Conservation (phyloP, 2,329 filamentous ascomycete species). For the Fonsecaea monophora region DNA sequence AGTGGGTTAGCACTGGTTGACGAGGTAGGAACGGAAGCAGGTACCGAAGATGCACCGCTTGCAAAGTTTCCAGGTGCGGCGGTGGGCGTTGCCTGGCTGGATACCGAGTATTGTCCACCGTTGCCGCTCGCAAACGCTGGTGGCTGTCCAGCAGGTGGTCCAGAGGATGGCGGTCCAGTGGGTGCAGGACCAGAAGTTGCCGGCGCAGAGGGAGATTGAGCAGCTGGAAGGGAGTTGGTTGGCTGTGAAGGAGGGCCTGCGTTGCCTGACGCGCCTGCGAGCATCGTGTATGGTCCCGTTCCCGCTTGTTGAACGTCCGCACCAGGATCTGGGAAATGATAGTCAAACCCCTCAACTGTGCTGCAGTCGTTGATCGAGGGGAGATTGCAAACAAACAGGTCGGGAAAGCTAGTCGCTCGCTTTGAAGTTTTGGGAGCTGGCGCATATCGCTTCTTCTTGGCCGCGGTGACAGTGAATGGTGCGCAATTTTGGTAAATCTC, state of each 20-base stretch:
- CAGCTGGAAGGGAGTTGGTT: conserved; percentile 19
- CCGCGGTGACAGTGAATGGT: conserved; percentile 68
- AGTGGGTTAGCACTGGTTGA: conserved; percentile 2
- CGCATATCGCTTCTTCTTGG: conserved; percentile 53
- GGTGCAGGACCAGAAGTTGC: background rate
- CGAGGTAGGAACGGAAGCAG: background rate
- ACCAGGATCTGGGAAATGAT: conserved; percentile 74
- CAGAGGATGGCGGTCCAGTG: conserved; percentile 11
- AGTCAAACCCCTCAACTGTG: conserved; percentile 62
- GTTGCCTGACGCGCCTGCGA: conserved; percentile 36
- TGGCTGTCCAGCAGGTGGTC: no score
- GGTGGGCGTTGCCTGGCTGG: conserved; percentile 6
- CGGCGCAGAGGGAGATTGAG: conserved; percentile 10
- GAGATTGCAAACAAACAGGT: conserved; percentile 79
- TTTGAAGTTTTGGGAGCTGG: conserved; percentile 38
- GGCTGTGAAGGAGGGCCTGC: conserved; percentile 33
- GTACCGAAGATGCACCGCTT: conserved; percentile 24
- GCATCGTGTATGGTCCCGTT: conserved; percentile 35
- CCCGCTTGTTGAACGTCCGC: conserved; percentile 55
- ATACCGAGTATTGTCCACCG: background rate
- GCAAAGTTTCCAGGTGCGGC: conserved; percentile 27
- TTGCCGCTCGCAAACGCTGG: conserved; percentile 16
- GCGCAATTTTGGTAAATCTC: conserved; percentile 99
- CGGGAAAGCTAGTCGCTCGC: conserved; percentile 63
- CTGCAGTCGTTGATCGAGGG: conserved; percentile 58